Percentiles rank a stretch among this genome's conserved stretches.
phyloP scores from a whole-genome alignment of 805 yeast genomes.

The Osmozyma mogii region DNA sequence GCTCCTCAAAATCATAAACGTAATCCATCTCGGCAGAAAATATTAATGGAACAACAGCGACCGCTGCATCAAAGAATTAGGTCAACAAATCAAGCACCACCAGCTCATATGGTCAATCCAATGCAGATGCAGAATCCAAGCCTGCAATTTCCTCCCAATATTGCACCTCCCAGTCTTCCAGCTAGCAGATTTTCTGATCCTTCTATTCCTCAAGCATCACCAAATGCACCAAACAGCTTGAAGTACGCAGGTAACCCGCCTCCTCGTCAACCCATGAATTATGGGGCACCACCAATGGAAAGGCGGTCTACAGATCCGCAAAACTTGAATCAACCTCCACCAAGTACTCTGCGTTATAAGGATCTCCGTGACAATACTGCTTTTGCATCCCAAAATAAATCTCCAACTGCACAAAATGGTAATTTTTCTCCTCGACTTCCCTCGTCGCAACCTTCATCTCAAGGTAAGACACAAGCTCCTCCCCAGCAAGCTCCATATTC shows the following conservation, averaged over 20 bases:
- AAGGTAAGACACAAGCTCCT: not conserved
- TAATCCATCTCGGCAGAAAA: no score
- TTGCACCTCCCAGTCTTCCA: no score
- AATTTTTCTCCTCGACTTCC: no score
- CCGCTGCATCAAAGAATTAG: no score
- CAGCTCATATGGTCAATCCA: no score
- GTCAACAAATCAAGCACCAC: no score
- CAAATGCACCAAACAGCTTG: slow-evolving; percentile 3
- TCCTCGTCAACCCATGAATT: not conserved
- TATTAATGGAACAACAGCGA: no score
- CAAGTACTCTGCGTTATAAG: no score
- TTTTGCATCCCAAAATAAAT: slow-evolving; percentile 10
- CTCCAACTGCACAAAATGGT: slow-evolving; percentile 1
- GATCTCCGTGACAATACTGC: slow-evolving; percentile 18
- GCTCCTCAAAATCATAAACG: slow-evolving; percentile 19
- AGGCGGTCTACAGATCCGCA: slow-evolving; percentile 5
- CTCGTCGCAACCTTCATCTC: no score
- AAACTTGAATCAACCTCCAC: slow-evolving; percentile 11
- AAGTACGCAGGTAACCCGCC: not conserved
- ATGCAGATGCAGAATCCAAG: no score
- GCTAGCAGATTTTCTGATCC: no score
- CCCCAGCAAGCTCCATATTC: not conserved
- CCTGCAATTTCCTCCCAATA: no score
- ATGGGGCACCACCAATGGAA: slow-evolving; percentile 3
- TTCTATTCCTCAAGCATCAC: slow-evolving; percentile 1